Conservation (phyloP, 1,284 basidiomycete species). For the Schizophyllum amplum region DNA sequence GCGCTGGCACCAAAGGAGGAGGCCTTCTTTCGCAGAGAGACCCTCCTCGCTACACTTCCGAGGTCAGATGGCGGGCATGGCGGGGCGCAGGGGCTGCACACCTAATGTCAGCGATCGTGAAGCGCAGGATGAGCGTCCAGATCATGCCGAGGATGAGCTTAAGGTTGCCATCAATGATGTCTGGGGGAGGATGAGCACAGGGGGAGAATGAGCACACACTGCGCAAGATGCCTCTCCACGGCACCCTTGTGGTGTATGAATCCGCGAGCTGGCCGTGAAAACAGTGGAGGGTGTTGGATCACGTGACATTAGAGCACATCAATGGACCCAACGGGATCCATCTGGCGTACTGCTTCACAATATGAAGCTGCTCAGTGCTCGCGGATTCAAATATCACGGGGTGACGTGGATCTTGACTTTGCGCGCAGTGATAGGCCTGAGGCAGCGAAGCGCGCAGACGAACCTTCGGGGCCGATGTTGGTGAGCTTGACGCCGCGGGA, state of each 20-base stretch:
- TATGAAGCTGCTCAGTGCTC: too few relatives aligned
- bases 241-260: too few relatives aligned
- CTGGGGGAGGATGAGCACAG: constrained; percentile 30
- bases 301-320: too few relatives aligned
- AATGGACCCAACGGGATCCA: too few relatives aligned
- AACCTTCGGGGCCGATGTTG: constrained; percentile 94
- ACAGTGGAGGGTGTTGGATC: too few relatives aligned
- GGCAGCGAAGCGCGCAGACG: constrained; percentile 7
- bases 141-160: constrained; percentile 99
- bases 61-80: constrained; percentile 6
- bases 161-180: constrained; percentile 96
- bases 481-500: constrained; percentile 93
- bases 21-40: constrained; percentile 91
- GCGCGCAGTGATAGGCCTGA: too few relatives aligned
- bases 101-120: constrained; percentile 98
- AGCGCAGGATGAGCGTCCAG: constrained; percentile 95
- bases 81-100: constrained; percentile 28
- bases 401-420: too few relatives aligned
- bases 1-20: constrained; percentile 95
- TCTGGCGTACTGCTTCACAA: too few relatives aligned
- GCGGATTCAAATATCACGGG: too few relatives aligned
- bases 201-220: neutral
- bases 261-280: too few relatives aligned
- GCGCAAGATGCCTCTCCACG: too few relatives aligned
- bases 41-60: constrained; percentile 77